Conservation (phyloP, 805 yeast genomes). For the Ogataea henricii region DNA sequence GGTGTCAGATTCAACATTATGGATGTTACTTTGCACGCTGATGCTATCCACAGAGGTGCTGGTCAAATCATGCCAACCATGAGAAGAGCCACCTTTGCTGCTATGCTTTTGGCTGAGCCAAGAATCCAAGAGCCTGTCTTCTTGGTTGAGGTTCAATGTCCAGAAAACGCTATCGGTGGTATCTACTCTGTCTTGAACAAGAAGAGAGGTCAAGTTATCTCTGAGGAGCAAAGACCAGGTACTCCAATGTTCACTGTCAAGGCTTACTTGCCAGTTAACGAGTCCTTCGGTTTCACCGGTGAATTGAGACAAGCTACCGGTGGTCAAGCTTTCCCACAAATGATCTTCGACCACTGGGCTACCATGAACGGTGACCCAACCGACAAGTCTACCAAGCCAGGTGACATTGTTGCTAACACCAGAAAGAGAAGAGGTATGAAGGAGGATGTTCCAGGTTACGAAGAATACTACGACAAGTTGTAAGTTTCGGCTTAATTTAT, state of each 20-base stretch:
- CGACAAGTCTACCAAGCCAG: constrained; percentile 75
- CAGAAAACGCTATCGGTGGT: constrained; percentile 99
- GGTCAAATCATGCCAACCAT: constrained; percentile 99
- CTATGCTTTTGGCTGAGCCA: constrained; percentile 97
- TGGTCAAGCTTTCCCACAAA: constrained; percentile 99
- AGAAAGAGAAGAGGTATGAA: constrained; percentile 98
- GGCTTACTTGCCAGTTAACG: constrained; percentile 99
- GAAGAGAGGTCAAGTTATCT: constrained; percentile 99
- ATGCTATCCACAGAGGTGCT: constrained; percentile 99
- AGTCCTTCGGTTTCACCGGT: constrained; percentile 99
- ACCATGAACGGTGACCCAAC: constrained; percentile 88
- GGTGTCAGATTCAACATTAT: constrained; percentile 95
- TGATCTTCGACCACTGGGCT: constrained; percentile 99
- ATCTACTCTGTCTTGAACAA: constrained; percentile 98
- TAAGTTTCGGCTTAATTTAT: constrained; percentile 38
- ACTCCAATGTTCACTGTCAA: constrained; percentile 99
- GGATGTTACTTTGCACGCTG: constrained; percentile 99
- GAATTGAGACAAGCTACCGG: constrained; percentile 99
- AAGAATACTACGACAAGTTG: constrained; percentile 95
- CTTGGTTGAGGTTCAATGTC: constrained; percentile 99
- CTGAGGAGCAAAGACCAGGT: constrained; percentile 99
- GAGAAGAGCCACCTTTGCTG: constrained; percentile 99
- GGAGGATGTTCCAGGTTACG: constrained; percentile 98
- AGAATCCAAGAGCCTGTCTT: constrained; percentile 99
- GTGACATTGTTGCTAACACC: constrained; percentile 56